Base-by-base conservation (phyloP, 1,139 yeast genomes). In the Kurtzmaniella natalensis region DNA sequence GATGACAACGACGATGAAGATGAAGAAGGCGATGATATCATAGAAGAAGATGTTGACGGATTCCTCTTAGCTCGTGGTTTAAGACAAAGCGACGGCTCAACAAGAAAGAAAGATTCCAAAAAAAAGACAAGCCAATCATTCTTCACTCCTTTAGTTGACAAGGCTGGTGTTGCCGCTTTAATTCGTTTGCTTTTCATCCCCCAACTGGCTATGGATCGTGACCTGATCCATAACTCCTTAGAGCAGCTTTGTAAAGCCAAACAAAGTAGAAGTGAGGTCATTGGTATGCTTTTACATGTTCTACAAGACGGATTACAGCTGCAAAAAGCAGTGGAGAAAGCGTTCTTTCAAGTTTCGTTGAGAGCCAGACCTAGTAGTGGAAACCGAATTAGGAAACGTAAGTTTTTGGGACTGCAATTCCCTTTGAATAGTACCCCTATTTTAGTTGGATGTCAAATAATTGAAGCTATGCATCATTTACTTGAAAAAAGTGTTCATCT, bases 221-320 rank as follows among this genome's bases (percentile, higher is more conserved):
- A 79, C 40, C 60, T 70, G 7, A 66, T 86, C 33, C 82, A 82
- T 51, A 81, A 79, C 37, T 62, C 92, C 4, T 65, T 88, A 39
- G 76, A 76, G 22, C 77, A 75, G 40, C 55, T 88, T 39, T 84
- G 95, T 50, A 72, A 76, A 41, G 86, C 81, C 55, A 83, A 84
- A 51, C 94, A 82, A 43, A 83, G 86, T 8, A 63, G 96, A 34
- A 63, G 76, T 15, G 96, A 89, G 43, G 73, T 87, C n/a, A 67
- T 88, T 54, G 78, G 82, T 30, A 61, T 82, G 37, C 55, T 88
- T 34, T 56, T 88, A 30, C 77, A 81, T 20, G 72, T 88, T 30
- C 59, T 89, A 28, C 81, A 80, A 42, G 96, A 88, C 44, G 94
- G 94, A 7, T 65, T 83, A 10, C 53, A 57, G 1, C 82, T 76